A percentile compares a stretch with the other conserved stretches of the same genome.
Conservation (phyloP, 2,329 filamentous ascomycete species). For the Penicillium freii region DNA sequence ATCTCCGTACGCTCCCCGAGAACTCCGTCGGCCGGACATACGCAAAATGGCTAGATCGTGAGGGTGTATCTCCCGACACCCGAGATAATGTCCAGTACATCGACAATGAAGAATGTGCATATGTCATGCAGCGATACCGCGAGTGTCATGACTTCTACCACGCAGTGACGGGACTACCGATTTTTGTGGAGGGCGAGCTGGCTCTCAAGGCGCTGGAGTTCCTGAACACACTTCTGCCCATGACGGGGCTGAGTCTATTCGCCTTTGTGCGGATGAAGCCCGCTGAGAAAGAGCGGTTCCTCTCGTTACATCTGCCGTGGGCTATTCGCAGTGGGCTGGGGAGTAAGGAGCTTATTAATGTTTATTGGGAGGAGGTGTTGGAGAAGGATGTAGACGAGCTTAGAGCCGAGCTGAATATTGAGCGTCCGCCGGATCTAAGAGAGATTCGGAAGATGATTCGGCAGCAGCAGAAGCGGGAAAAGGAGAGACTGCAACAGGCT, state of each 20-base stretch:
- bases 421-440: conserved; percentile 83
- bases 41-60: conserved; percentile 85
- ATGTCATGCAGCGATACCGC: conserved; percentile 97
- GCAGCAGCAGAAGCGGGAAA: conserved; percentile 65
- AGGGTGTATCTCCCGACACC: conserved; percentile 90
- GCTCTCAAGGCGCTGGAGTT: conserved; percentile 99
- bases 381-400: conserved; percentile 78
- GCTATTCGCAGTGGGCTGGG: conserved; percentile 77
- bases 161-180: conserved; percentile 83
- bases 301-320: conserved; percentile 71
- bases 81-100: conserved; percentile 81
- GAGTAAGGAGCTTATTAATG: conserved; percentile 81
- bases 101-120: conserved; percentile 91
- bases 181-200: conserved; percentile 92
- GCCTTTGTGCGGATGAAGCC: conserved; percentile 65
- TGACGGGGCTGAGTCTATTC: conserved; percentile 85
- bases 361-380: conserved; percentile 96
- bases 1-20: conserved; percentile 68
- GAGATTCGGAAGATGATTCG: conserved; percentile 69
- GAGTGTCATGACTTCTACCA: conserved; percentile 99
- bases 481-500: conserved; percentile 44
- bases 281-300: conserved; percentile 66
- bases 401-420: conserved; percentile 73
- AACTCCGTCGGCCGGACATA: conserved; percentile 80
- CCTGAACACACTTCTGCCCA: conserved; percentile 87